phyloP scores from a whole-genome alignment of 305 asterid genomes.

The Andrographis paniculata region DNA sequence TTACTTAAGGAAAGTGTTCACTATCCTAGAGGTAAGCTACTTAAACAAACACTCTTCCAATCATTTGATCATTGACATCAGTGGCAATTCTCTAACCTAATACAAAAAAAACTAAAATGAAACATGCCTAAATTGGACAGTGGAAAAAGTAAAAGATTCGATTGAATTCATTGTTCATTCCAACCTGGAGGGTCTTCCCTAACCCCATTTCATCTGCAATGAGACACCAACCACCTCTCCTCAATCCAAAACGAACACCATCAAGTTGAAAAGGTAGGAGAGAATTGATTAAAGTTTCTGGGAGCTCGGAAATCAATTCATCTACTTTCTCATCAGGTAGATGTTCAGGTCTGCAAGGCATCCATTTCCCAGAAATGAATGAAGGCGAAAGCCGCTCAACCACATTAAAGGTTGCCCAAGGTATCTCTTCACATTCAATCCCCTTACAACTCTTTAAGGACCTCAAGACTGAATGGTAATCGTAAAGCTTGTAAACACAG shows the following conservation, averaged over 20 bases:
- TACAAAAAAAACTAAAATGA: too few species aligned
- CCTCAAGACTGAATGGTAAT: constrained; percentile 55
- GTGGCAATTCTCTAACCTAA: too few species aligned
- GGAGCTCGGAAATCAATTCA: constrained; percentile 58
- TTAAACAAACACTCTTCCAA: too few species aligned
- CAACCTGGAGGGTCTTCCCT: constrained; percentile 93
- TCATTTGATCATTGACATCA: too few species aligned
- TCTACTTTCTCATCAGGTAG: constrained; percentile 75
- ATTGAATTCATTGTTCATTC: constrained; percentile 5
- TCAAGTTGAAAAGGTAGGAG: constrained; percentile 88
- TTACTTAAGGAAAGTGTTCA: too few species aligned
- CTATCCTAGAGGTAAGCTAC: too few species aligned
- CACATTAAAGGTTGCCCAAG: constrained; percentile 78
- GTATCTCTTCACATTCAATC: constrained; percentile 77
- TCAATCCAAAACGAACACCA: constrained; percentile 77
- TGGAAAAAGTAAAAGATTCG: background rate
- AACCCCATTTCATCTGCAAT: constrained; percentile 99
- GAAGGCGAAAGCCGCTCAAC: constrained; percentile 66
- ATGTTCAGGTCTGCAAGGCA: constrained; percentile 85
- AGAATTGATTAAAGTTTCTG: constrained; percentile 42
- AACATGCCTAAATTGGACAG: too few species aligned
- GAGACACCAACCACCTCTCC: constrained; percentile 94
- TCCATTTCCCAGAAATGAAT: constrained; percentile 50
- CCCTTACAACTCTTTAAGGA: constrained; percentile 51
- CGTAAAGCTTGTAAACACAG: constrained; percentile 55